phyloP scores from a whole-genome alignment of 148 eudicot species.

The Rhododendron kiyosumense region DNA sequence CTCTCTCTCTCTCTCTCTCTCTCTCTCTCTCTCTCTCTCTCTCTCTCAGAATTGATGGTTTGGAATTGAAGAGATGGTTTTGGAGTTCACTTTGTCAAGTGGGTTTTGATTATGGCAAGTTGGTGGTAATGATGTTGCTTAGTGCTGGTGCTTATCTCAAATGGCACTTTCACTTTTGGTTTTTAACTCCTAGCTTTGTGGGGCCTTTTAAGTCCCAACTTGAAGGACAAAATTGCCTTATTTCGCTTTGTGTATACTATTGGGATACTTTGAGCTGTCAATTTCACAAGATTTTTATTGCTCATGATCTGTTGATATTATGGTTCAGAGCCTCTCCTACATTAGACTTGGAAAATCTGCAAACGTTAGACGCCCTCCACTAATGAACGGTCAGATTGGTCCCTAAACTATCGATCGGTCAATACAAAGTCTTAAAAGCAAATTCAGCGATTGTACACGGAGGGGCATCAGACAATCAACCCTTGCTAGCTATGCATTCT shows the following conservation, averaged over 20 bases:
- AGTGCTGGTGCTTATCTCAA: constrained; percentile 29
- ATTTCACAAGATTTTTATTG: neutral
- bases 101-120: constrained; percentile 7
- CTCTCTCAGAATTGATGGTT: no score
- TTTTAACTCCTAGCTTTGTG: neutral
- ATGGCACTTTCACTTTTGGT: constrained; percentile 10
- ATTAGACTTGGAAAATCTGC: no score
- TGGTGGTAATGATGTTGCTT: constrained; percentile 12
- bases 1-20: neutral
- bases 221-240: constrained; percentile 9
- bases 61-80: neutral
- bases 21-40: constrained; percentile 11
- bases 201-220: constrained; percentile 9
- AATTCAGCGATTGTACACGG: no score
- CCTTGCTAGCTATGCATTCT: no score
- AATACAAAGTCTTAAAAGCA: no score
- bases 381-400: no score
- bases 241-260: neutral
- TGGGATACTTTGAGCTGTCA: neutral
- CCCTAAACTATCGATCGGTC: no score
- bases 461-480: no score
- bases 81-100: neutral
- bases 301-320: neutral
- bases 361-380: no score
- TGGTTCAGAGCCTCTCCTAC: no score